Base-by-base conservation (phyloP, 164 flowering plant species). In the Dillenia turbinata region DNA sequence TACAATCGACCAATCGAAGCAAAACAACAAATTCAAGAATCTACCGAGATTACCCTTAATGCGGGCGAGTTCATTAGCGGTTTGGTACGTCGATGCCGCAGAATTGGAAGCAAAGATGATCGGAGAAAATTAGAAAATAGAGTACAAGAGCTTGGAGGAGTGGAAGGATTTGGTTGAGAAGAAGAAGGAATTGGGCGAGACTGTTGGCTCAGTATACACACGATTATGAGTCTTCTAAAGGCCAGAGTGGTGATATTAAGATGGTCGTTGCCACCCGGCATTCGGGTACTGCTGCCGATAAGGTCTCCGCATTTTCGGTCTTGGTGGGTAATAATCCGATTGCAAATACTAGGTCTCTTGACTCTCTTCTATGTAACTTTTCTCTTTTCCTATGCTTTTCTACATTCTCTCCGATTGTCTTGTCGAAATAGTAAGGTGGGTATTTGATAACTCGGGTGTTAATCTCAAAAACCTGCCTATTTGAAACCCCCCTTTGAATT, bases 271-370 rank as follows among this genome's bases (percentile, higher is more conserved):
- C 91, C 1, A 82, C 93, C 0, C 97, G 87, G 71, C 72, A 89
- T 78, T 85, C 97, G 0, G 97, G 97, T 33, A 95, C 99, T 14
- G 90, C 88, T 1, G 78, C 81, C 1, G 99, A 95, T 67, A 92
- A 85, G 72, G 92, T 95, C 3, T 87, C 97, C 0, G 99, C 97
- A 0, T 84, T 78, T 64, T 76, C 92, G 1, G 88, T 90, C 15
- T 48, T 85, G 82, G 78, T 92, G n/a, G 94, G 86, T 59, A 96
- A 92, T 62, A 95, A 95, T 71, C 94, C 97, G 0, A 68, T 92
- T 56, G 97, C 99, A 0, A 95, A 90, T 69, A 52, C 87, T 77
- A 72, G 85, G 61, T 81, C 99, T 0, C 81, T 95, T 17, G 99
- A 95, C 72, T 83, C 85, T 0, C 87, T 95, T 52, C n/a, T 92